Evolutionary conservation across 2,329 filamentous ascomycete species (phyloP), one percentile per base, ranked within the genome.

Genomic region (Fusarium bulbicola): DNA sequence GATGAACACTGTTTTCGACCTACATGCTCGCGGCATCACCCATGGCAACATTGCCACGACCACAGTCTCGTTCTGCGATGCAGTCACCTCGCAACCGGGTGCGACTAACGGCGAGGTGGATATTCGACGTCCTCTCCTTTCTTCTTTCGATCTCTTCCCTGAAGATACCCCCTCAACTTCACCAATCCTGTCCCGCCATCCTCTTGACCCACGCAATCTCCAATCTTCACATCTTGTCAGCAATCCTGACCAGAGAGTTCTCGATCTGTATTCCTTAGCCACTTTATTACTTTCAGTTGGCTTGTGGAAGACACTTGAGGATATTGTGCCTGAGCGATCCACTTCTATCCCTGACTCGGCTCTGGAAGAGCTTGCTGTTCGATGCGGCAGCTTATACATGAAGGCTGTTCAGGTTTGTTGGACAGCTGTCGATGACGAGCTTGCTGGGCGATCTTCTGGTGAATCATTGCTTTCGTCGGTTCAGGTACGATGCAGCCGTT

Each of bases 281-380:
- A 88, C 94, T 82, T 83, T 94, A 8, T 85, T 95, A 1, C 84
- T 95, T 6, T 93, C 93, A 12, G 90, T 95, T 59, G 93, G 93
- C 12, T 82, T 95, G 14, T 95, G 93, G 93, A 90, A 88, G 7
- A 91, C 89, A 16, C 84, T 94, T 0, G 88, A 90, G 61, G 84
- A 85, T 24, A 81, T 90, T 0, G 83, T 86, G 2, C 80, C 86
- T 1, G 81, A 83, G 42, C 39, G 66, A 16, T 85, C 80, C 1
- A 80, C 90, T 18, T 86, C 86, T 77, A 87, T 93, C 32, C 83
- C 88, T 1, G 89, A 91, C 68, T 88, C 91, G 34, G 86, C 90
- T 0, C 82, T 93, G 6, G 86, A 90, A 4, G 88, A 90, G 70
- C 83, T 94, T 4, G 87, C 90, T 0, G 88, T 90, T 7, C 89